phyloP scores from a whole-genome alignment of 129 eudicot genomes.

The carrot (Daucus carota) region DH1_v3.0 NC_030386.2:7551001-7551500 shows the following conservation, averaged over 20 bases:
- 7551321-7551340: conserved; percentile 13
- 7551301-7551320: conserved; percentile 49
- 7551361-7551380: not conserved
- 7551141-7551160: too few species aligned
- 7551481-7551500: too few species aligned
- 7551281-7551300: conserved; percentile 46
- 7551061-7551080: too few species aligned
- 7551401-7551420: conserved; percentile 8
- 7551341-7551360: too few species aligned
- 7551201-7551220: not conserved
- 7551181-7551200: too few species aligned
- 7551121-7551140: too few species aligned
- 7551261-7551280: conserved; percentile 43
- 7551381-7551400: not conserved
- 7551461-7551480: too few species aligned
- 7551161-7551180: not conserved
- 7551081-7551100: not conserved
- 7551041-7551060: not conserved
- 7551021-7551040: not conserved
- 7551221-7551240: conserved; percentile 68
- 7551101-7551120: too few species aligned
- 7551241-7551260: conserved; percentile 52
- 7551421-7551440: conserved; percentile 9
- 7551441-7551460: too few species aligned
- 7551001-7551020: not conserved